Conservation (phyloP, 2,329 filamentous ascomycete genomes). For the Epichloe sp. region DNA sequence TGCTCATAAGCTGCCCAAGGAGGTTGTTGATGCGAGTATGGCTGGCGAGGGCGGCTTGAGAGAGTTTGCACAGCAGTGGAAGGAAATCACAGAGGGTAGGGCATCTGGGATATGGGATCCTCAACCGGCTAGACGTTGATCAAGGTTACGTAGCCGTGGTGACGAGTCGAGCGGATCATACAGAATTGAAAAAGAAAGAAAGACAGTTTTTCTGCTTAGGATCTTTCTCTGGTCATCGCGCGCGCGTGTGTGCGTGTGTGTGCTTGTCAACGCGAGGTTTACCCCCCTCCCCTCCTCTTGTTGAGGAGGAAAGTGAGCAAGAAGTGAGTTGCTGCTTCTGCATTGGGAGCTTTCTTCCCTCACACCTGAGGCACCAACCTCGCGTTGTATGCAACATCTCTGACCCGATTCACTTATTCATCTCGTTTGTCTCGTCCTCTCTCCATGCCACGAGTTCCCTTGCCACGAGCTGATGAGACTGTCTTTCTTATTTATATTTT, state of each 20-base stretch:
- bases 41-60: conserved; percentile 62
- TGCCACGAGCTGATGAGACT: neutral
- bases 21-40: conserved; percentile 65
- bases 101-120: conserved; percentile 28
- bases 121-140: conserved; percentile 7
- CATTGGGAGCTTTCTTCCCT: neutral
- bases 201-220: neutral
- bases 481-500: neutral
- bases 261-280: too few species aligned
- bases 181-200: conserved; percentile 1
- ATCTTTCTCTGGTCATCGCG: too few species aligned
- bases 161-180: neutral
- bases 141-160: neutral
- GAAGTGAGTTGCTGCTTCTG: conserved; percentile 7
- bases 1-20: conserved; percentile 86
- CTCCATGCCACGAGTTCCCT: neutral
- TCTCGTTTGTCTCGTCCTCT: neutral
- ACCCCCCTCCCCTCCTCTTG: too few species aligned
- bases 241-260: too few species aligned
- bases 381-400: neutral
- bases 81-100: conserved; percentile 37
- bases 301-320: conserved; percentile 3
- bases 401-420: neutral
- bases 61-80: conserved; percentile 70
- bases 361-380: conserved; percentile 6